Evolutionary conservation across 2,329 filamentous ascomycete species (phyloP).

Genomic region (Arachnomyces sp.): DNA sequence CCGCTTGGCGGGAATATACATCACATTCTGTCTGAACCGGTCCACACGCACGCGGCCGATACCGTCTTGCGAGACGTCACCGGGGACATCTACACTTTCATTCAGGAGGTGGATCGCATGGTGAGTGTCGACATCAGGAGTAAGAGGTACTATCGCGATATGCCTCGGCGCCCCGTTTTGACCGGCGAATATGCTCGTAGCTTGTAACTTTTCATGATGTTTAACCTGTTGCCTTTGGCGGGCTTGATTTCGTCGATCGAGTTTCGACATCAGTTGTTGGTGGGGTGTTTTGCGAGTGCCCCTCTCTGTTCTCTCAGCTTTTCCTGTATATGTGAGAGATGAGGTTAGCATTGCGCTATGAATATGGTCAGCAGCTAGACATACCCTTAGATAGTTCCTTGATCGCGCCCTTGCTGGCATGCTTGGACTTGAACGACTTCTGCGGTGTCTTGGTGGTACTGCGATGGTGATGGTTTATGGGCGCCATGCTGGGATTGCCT

Average conservation of each 20-base stretch:
- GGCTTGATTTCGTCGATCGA: constrained; percentile 89
- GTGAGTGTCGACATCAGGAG: constrained; percentile 60
- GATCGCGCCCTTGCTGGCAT: constrained; percentile 79
- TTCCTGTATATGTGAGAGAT: constrained; percentile 51
- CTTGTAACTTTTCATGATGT: constrained; percentile 71
- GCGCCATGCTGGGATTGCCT: constrained; percentile 62
- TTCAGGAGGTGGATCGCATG: constrained; percentile 65
- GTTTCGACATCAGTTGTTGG: constrained; percentile 95
- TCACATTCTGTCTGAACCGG: constrained; percentile 88
- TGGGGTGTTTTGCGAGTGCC: constrained; percentile 78
- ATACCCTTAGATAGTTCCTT: constrained; percentile 79
- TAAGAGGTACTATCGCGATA: constrained; percentile 80
- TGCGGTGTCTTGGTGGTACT: constrained; percentile 82
- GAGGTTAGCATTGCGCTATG: background rate
- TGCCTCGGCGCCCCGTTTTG: constrained; percentile 79
- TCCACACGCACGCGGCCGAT: constrained; percentile 64
- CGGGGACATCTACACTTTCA: constrained; percentile 68
- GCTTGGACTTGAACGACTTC: constrained; percentile 88
- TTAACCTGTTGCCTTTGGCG: constrained; percentile 83
- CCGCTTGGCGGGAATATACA: constrained; percentile 69
- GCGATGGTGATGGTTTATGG: constrained; percentile 73
- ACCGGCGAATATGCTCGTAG: constrained; percentile 75
- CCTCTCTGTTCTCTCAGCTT: constrained; percentile 63
- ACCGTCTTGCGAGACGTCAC: constrained; percentile 52
- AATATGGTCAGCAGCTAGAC: background rate